Evolutionary conservation across 352 stramenopile genomes (phyloP).

Genomic region (Globisporangium megalacanthum): DNA sequence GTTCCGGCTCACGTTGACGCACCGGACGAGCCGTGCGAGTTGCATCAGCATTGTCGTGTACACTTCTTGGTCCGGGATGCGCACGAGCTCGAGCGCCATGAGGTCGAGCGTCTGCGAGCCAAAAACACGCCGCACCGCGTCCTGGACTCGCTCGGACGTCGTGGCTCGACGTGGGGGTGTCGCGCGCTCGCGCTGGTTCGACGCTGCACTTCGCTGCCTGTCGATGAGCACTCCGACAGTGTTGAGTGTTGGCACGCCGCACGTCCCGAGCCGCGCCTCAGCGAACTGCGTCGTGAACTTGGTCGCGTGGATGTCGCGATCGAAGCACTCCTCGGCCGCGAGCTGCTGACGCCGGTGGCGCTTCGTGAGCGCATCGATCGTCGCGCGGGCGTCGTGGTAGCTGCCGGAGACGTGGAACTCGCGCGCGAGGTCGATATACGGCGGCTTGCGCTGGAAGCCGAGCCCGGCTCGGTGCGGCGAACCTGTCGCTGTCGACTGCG

Average conservation of each 20-base stretch:
- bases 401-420: slow-evolving; percentile 46
- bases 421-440: slow-evolving; percentile 39
- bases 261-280: slow-evolving; percentile 58
- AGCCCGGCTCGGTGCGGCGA: neutral
- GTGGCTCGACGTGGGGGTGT: neutral
- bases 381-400: slow-evolving; percentile 40
- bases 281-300: slow-evolving; percentile 50
- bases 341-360: slow-evolving; percentile 45
- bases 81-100: slow-evolving; percentile 56
- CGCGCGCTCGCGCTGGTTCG: slow-evolving; percentile 3
- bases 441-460: slow-evolving; percentile 50
- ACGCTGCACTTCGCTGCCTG: slow-evolving; percentile 21
- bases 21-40: slow-evolving; percentile 47
- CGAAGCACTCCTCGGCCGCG: slow-evolving; percentile 44
- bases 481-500: slow-evolving; percentile 1
- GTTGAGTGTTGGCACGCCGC: slow-evolving; percentile 60
- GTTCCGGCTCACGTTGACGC: slow-evolving; percentile 68
- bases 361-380: slow-evolving; percentile 40
- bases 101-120: slow-evolving; percentile 56
- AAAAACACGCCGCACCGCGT: slow-evolving; percentile 43
- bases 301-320: slow-evolving; percentile 25
- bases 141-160: slow-evolving; percentile 17
- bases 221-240: slow-evolving; percentile 49
- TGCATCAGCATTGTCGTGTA: slow-evolving; percentile 63
- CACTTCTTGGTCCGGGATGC: slow-evolving; percentile 47